Evolutionary conservation across 2,329 filamentous ascomycete genomes (phyloP).

Genomic region (Tolypocladium tundrense): DNA sequence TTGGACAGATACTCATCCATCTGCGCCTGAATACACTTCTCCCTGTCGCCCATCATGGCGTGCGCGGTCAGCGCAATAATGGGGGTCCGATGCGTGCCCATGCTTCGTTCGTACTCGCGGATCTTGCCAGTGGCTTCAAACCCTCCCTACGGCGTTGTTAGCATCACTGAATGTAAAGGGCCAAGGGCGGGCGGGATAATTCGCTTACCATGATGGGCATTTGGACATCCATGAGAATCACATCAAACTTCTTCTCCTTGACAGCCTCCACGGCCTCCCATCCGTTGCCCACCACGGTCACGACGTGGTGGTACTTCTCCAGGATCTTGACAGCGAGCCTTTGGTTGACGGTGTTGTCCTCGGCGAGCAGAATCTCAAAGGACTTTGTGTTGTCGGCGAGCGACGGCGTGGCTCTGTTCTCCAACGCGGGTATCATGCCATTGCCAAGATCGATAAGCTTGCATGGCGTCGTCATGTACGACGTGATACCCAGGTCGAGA

Average conservation of each 20-base stretch:
- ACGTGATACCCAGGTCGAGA: slow-evolving; percentile 91
- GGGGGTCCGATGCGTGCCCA: slow-evolving; percentile 72
- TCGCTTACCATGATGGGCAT: slow-evolving; percentile 92
- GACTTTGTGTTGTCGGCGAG: slow-evolving; percentile 90
- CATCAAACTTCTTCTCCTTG: slow-evolving; percentile 85
- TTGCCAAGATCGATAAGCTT: slow-evolving; percentile 90
- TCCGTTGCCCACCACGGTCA: slow-evolving; percentile 90
- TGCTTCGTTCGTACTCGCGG: slow-evolving; percentile 80
- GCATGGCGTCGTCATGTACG: slow-evolving; percentile 97
- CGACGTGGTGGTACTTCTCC: slow-evolving; percentile 89
- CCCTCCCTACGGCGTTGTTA: slow-evolving; percentile 57
- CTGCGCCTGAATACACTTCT: slow-evolving; percentile 96
- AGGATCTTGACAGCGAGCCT: slow-evolving; percentile 92
- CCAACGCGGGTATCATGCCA: slow-evolving; percentile 88
- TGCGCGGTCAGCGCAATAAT: slow-evolving; percentile 96
- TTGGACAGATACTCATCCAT: slow-evolving; percentile 99
- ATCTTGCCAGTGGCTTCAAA: slow-evolving; percentile 98
- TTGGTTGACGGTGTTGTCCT: slow-evolving; percentile 97
- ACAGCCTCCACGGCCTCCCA: slow-evolving; percentile 88
- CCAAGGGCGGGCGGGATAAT: background rate
- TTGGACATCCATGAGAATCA: slow-evolving; percentile 98
- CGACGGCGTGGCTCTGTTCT: slow-evolving; percentile 83
- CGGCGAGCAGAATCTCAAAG: slow-evolving; percentile 88
- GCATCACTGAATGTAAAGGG: slow-evolving; percentile 4
- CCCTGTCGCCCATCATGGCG: slow-evolving; percentile 95